phyloP scores from a whole-genome alignment of 768 basidiomycete genomes.

The Kwoniella sp. region DNA sequence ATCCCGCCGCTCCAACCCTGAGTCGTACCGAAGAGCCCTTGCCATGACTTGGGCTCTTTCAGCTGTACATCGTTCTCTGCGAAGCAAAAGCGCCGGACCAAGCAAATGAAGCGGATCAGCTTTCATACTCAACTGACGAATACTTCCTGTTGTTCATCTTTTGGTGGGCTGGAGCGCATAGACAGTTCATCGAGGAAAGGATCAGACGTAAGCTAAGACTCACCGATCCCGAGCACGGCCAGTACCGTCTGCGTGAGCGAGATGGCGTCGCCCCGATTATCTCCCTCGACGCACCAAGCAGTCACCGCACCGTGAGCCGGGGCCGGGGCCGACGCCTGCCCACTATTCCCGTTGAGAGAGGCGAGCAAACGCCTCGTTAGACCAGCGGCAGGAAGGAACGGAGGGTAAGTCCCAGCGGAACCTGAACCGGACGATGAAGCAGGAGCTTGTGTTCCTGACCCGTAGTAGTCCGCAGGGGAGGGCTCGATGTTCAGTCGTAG shows the following conservation, averaged over 20 bases:
- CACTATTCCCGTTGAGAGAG: conserved; percentile 62
- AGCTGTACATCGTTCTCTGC: conserved; percentile 26
- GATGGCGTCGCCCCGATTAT: conserved; percentile 72
- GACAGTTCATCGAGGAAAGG: background rate
- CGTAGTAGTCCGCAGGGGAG: conserved; percentile 23
- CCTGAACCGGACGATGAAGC: conserved; percentile 4
- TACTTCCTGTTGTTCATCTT: background rate
- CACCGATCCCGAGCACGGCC: conserved; percentile 25
- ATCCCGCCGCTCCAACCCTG: conserved; percentile 49
- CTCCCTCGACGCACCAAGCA: conserved; percentile 79
- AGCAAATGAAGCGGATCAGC: too few relatives aligned
- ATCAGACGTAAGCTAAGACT: conserved; percentile 7
- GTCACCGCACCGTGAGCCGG: conserved; percentile 63
- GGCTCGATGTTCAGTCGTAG: conserved; percentile 23
- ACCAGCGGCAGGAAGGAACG: conserved; percentile 80
- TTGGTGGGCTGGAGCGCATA: background rate
- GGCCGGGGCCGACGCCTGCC: conserved; percentile 58
- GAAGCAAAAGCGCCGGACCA: background rate
- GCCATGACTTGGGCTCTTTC: conserved; percentile 42
- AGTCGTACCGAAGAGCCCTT: conserved; percentile 42
- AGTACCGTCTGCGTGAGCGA: conserved; percentile 30
- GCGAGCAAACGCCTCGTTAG: conserved; percentile 69
- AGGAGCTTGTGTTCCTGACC: background rate
- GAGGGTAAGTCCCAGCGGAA: conserved; percentile 58
- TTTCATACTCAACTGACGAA: background rate